Conservation (phyloP, 257 asterid genomes). For the Verbena officinalis region DNA sequence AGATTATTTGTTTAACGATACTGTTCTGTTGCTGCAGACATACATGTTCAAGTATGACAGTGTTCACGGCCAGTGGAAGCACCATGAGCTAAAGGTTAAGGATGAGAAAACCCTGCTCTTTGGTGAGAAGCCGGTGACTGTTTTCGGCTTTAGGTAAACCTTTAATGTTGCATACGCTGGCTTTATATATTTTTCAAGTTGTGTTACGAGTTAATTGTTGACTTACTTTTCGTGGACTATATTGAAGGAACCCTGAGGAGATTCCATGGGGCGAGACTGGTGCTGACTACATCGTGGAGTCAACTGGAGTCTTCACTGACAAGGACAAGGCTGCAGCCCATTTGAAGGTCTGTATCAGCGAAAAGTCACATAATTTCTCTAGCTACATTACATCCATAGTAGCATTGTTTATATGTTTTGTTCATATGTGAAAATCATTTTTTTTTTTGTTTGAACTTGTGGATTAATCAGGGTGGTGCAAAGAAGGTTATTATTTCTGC, state of each 20-base stretch:
- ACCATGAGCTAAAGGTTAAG: conserved; percentile 55
- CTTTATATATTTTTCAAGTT: background rate
- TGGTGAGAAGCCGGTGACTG: conserved; percentile 53
- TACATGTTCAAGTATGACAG: conserved; percentile 67
- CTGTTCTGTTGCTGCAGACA: conserved; percentile 39
- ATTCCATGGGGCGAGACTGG: conserved; percentile 56
- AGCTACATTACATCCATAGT: background rate
- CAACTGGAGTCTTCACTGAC: conserved; percentile 59
- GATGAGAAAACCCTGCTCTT: conserved; percentile 66
- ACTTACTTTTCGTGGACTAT: background rate
- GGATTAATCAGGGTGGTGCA: conserved; percentile 64
- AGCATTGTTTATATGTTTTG: background rate
- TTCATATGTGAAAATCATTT: background rate
- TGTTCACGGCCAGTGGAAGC: conserved; percentile 69
- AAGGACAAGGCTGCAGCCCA: conserved; percentile 60
- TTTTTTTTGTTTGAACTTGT: too few species aligned
- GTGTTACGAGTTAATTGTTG: conserved; percentile 1
- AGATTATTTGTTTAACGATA: background rate
- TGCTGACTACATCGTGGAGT: conserved; percentile 52
- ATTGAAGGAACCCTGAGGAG: conserved; percentile 49
- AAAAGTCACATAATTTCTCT: background rate
- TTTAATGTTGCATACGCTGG: background rate
- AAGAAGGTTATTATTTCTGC: conserved; percentile 84
- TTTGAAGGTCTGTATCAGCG: conserved; percentile 40
- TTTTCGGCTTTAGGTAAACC: conserved; percentile 48